Evolutionary conservation across 805 yeast species (phyloP).

Genomic region (Candida namnaoensis): DNA sequence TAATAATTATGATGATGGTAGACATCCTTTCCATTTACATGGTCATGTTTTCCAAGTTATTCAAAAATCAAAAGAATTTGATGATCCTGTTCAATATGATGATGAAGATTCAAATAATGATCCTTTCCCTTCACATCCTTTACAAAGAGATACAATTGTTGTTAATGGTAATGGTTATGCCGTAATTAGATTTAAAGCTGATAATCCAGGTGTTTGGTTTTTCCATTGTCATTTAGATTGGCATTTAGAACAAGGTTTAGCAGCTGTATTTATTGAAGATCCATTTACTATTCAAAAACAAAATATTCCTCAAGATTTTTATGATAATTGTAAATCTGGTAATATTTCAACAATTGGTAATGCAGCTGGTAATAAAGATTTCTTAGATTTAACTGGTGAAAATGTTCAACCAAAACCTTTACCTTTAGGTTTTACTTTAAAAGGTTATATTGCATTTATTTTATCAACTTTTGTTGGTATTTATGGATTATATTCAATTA

Average conservation of each 20-base stretch:
- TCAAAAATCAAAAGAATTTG: slow-evolving; percentile 39
- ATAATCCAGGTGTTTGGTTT: slow-evolving; percentile 91
- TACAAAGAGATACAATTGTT: slow-evolving; percentile 62
- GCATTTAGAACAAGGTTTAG: slow-evolving; percentile 79
- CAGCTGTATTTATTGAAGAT: slow-evolving; percentile 63
- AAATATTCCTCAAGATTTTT: slow-evolving; percentile 37
- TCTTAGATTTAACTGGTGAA: slow-evolving; percentile 54
- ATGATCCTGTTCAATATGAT: slow-evolving; percentile 46
- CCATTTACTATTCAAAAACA: slow-evolving; percentile 43
- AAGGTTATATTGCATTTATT: slow-evolving; percentile 58
- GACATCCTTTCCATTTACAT: slow-evolving; percentile 74
- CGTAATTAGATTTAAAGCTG: slow-evolving; percentile 66
- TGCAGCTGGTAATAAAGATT: slow-evolving; percentile 63
- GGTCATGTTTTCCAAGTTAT: slow-evolving; percentile 66
- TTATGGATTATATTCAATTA: slow-evolving; percentile 51
- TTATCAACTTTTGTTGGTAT: slow-evolving; percentile 48
- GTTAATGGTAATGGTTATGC: slow-evolving; percentile 62
- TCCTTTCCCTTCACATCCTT: slow-evolving; percentile 49
- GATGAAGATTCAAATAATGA: slow-evolving; percentile 32
- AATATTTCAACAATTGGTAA: slow-evolving; percentile 47
- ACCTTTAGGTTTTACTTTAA: slow-evolving; percentile 62
- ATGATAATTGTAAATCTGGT: slow-evolving; percentile 37
- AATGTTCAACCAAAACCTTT: slow-evolving; percentile 50
- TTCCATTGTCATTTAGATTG: slow-evolving; percentile 90
- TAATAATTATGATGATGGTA: slow-evolving; percentile 73